A percentile compares a stretch with the other conserved stretches of the same genome.
Conservation (phyloP, 148 eudicot species). For the Cornus suecica region DNA sequence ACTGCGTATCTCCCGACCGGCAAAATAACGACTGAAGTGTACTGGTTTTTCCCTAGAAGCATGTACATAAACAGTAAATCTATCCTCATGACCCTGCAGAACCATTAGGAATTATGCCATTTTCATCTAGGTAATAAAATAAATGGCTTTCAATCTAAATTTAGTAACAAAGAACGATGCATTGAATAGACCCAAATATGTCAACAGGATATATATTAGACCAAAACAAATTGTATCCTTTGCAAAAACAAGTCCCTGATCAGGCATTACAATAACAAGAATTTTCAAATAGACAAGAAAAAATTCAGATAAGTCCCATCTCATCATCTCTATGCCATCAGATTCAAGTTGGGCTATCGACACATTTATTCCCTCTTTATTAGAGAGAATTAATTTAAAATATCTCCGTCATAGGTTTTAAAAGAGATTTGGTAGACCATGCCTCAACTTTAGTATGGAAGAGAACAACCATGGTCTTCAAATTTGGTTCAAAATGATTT, state of each 20-base stretch:
- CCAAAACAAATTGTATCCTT: neutral
- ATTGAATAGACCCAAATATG: neutral
- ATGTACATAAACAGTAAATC: slow-evolving; percentile 57
- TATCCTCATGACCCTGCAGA: slow-evolving; percentile 57
- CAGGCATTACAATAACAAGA: neutral
- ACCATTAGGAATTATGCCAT: neutral
- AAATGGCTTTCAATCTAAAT: neutral
- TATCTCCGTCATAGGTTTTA: neutral
- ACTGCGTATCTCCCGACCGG: slow-evolving; percentile 50
- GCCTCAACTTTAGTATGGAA: neutral
- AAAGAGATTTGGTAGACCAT: neutral
- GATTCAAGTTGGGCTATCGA: neutral
- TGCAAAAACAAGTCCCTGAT: neutral
- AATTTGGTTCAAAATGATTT: neutral
- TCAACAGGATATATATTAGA: neutral
- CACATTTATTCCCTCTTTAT: neutral
- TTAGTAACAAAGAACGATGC: neutral
- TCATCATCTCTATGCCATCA: neutral
- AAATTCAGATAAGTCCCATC: neutral
- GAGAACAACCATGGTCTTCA: neutral
- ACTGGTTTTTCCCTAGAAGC: slow-evolving; percentile 47
- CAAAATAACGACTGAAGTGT: slow-evolving; percentile 49
- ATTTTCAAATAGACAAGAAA: neutral
- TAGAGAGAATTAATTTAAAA: neutral
- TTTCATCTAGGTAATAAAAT: neutral